Conservation (phyloP, 2,329 filamentous ascomycete species). For the Penicillium decumbens region DNA sequence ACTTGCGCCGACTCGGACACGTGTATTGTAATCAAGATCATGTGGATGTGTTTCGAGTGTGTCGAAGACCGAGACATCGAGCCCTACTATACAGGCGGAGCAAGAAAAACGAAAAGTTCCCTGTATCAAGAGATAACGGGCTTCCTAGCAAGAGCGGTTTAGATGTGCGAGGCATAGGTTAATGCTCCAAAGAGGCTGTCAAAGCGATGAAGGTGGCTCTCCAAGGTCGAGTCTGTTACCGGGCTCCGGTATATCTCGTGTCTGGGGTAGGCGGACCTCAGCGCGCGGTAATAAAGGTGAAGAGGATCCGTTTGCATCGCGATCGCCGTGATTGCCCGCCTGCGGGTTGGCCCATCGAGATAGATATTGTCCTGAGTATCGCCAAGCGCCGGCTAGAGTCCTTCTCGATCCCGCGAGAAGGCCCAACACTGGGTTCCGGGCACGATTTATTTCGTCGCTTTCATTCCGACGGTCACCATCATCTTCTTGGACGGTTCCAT, state of each 20-base stretch:
- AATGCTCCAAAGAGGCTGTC: neutral
- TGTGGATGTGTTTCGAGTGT: neutral
- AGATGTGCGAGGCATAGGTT: neutral
- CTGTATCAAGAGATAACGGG: neutral
- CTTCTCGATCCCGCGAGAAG: slow-evolving; percentile 29
- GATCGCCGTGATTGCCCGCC: slow-evolving; percentile 12
- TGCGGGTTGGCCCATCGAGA: slow-evolving; percentile 23
- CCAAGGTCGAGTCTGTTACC: neutral
- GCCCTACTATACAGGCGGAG: slow-evolving; percentile 16
- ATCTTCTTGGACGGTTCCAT: slow-evolving; percentile 27
- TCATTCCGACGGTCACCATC: slow-evolving; percentile 3
- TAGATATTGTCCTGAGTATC: slow-evolving; percentile 23
- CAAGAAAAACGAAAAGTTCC: neutral
- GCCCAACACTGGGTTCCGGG: slow-evolving; percentile 2
- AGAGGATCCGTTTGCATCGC: slow-evolving; percentile 4
- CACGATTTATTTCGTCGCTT: neutral
- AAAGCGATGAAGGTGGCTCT: slow-evolving; percentile 7
- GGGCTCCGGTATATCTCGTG: neutral
- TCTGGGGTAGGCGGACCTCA: slow-evolving; percentile 2
- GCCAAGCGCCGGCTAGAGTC: slow-evolving; percentile 24
- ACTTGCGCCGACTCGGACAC: neutral
- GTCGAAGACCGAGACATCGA: neutral
- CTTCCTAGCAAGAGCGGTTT: neutral
- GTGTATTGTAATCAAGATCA: neutral
- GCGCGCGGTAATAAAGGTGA: slow-evolving; percentile 16